Evolutionary conservation across 306 rosid genomes (phyloP).

Genomic region (Corylus avellana): DNA sequence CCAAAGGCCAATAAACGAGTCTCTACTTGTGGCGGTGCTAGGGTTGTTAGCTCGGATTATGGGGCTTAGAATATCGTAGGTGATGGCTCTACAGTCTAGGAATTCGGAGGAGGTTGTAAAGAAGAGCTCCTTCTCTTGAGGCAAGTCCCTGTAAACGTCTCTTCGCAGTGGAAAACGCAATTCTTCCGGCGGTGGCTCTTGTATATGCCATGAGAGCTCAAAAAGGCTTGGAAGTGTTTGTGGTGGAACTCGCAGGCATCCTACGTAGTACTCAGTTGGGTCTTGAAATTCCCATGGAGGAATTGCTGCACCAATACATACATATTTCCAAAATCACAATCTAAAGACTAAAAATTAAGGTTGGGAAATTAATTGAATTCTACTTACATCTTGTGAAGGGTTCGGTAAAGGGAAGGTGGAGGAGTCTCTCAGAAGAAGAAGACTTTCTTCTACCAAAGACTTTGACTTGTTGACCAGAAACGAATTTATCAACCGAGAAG

Average conservation of each 20-base stretch:
- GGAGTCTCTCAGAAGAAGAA: slow-evolving; percentile 34
- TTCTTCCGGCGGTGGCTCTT: slow-evolving; percentile 80
- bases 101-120: slow-evolving; percentile 56
- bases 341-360: no score
- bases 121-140: slow-evolving; percentile 73
- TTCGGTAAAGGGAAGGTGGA: slow-evolving; percentile 50
- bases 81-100: slow-evolving; percentile 62
- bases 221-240: slow-evolving; percentile 60
- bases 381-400: slow-evolving; percentile 63
- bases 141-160: slow-evolving; percentile 70
- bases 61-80: slow-evolving; percentile 63
- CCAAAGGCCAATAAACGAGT: slow-evolving; percentile 77
- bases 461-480: slow-evolving; percentile 85
- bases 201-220: slow-evolving; percentile 66
- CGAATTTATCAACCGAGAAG: slow-evolving; percentile 81
- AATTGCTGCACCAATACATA: slow-evolving; percentile 44
- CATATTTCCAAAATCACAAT: neutral
- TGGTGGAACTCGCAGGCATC: slow-evolving; percentile 55
- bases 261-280: slow-evolving; percentile 74
- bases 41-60: slow-evolving; percentile 55
- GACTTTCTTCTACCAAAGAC: slow-evolving; percentile 92
- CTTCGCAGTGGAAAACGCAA: slow-evolving; percentile 70
- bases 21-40: slow-evolving; percentile 49
- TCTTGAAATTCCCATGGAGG: slow-evolving; percentile 70
- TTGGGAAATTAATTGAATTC: neutral